Percentiles rank a stretch among this genome's conserved stretches.
Evolutionary conservation across 2,329 filamentous ascomycete genomes (phyloP).

Genomic region (Monascus ruber): DNA sequence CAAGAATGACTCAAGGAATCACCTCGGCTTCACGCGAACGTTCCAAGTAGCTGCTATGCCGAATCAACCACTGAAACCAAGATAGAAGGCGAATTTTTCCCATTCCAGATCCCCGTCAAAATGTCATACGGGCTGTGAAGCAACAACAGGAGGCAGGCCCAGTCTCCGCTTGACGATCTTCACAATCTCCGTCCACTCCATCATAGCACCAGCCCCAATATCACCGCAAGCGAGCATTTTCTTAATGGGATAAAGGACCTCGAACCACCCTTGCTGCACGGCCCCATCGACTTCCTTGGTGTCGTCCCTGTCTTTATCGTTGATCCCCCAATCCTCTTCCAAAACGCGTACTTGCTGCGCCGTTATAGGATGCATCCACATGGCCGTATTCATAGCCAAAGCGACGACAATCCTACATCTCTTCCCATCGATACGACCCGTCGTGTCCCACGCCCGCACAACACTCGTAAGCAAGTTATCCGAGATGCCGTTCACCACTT

Average conservation of each 20-base stretch:
- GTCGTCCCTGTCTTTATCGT: conserved; percentile 12
- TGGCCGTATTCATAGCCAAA: conserved; percentile 77
- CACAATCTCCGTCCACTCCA: conserved; percentile 67
- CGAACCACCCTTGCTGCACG: conserved; percentile 45
- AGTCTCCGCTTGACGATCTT: conserved; percentile 43
- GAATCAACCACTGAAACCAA: too few species aligned
- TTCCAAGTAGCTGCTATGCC: too few species aligned
- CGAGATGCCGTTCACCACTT: conserved; percentile 64
- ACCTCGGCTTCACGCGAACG: too few species aligned
- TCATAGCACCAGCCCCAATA: conserved; percentile 71
- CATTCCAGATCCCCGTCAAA: too few species aligned
- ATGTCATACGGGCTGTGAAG: too few species aligned
- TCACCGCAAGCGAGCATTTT: conserved; percentile 81
- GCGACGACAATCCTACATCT: conserved; percentile 64
- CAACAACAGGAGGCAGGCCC: not conserved
- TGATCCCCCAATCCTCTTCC: conserved; percentile 61
- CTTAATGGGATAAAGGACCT: conserved; percentile 59
- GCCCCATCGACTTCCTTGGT: too few species aligned
- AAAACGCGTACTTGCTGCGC: conserved; percentile 57
- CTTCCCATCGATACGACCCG: conserved; percentile 44
- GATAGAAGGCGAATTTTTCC: too few species aligned
- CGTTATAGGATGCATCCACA: conserved; percentile 83
- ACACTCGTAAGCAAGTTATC: conserved; percentile 66
- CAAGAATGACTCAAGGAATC: too few species aligned
- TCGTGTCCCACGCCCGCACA: conserved; percentile 77